phyloP scores from a whole-genome alignment of 768 basidiomycete genomes.

The Kwoniella pini region DNA sequence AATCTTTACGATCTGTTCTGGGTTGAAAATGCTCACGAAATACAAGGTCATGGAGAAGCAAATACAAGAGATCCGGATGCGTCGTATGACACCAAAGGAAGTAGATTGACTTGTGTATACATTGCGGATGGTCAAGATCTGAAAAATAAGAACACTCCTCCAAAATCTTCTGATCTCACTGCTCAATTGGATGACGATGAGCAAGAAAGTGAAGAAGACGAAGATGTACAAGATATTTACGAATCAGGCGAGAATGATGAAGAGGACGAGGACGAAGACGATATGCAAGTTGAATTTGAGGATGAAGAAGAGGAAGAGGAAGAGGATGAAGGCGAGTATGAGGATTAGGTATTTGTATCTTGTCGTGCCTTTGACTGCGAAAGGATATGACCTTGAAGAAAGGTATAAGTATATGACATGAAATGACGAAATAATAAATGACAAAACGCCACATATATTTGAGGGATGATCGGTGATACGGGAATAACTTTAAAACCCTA shows the following conservation, averaged over 20 bases:
- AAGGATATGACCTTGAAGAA: too few species aligned
- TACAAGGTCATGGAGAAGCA: constrained; percentile 2
- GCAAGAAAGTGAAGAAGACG: constrained; percentile 49
- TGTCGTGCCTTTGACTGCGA: background rate
- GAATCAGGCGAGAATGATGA: constrained; percentile 28
- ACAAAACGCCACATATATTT: constrained; percentile 3
- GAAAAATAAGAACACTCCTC: constrained; percentile 57
- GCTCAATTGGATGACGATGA: constrained; percentile 55
- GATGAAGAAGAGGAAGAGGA: constrained; percentile 37
- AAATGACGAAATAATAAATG: background rate
- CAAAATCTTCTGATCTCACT: constrained; percentile 57
- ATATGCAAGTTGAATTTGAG: constrained; percentile 24
- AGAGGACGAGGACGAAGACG: constrained; percentile 23
- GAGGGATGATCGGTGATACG: background rate
- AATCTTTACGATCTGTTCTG: constrained; percentile 52
- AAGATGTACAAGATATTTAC: constrained; percentile 28
- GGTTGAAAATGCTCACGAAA: constrained; percentile 3
- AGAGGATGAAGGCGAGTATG: constrained; percentile 41
- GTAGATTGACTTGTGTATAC: constrained; percentile 70
- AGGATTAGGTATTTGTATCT: constrained; percentile 17
- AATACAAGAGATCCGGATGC: constrained; percentile 61
- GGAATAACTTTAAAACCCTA: constrained; percentile 1
- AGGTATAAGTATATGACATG: background rate
- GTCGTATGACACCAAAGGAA: constrained; percentile 81
- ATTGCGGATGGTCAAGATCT: constrained; percentile 48